phyloP scores from a whole-genome alignment of 306 rosid genomes.

The Vigna reflexopilosa region DNA sequence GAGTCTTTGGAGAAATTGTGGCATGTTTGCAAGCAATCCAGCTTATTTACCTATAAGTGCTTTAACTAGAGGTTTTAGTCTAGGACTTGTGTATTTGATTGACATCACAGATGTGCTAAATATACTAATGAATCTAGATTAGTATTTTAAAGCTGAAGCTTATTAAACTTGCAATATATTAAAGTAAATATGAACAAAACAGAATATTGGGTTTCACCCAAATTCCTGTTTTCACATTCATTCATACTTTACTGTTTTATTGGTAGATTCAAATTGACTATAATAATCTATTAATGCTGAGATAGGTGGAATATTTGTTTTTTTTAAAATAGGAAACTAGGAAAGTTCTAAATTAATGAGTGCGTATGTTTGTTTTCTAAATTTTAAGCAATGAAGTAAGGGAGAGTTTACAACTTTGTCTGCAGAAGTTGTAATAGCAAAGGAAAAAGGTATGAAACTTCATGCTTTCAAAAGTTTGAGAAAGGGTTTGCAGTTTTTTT shows the following conservation, averaged over 20 bases:
- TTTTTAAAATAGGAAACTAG: background rate
- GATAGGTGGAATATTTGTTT: background rate
- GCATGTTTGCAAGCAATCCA: background rate
- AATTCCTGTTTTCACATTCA: constrained; percentile 2
- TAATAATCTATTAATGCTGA: background rate
- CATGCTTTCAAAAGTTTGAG: background rate
- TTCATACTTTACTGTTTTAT: background rate
- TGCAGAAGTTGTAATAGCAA: background rate
- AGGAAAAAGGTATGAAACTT: background rate
- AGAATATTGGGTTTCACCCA: background rate
- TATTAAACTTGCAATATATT: constrained; percentile 6
- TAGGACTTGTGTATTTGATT: background rate
- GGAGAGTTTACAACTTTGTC: constrained; percentile 5
- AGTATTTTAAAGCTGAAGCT: constrained; percentile 13
- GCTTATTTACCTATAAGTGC: background rate
- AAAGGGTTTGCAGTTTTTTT: background rate
- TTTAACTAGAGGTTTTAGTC: background rate
- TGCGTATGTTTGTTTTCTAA: background rate
- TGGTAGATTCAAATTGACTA: background rate
- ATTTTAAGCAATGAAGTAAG: background rate
- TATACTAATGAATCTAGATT: background rate
- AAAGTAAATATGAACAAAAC: background rate
- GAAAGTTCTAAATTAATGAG: constrained; percentile 9
- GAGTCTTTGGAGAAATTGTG: background rate
- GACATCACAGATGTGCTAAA: background rate